Base-by-base conservation (phyloP, 257 asterid genomes). In the Osmanthus fragrans region DNA sequence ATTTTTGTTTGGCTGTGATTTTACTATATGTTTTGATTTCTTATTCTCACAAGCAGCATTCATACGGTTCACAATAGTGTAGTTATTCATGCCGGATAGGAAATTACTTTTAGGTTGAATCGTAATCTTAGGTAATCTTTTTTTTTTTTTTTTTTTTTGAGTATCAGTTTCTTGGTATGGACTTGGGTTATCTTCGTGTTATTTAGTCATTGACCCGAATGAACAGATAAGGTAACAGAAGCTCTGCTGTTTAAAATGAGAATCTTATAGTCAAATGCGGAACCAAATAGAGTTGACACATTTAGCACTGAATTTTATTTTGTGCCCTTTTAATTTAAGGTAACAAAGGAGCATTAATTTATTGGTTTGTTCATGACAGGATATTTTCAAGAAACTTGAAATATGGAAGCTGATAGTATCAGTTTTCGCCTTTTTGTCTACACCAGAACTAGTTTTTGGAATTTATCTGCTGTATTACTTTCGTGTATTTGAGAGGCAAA, bases 401-500 rank as follows among this genome's bases (percentile, higher is more conserved):
- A 79, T 96, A 80, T 93, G 98, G 99, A 96, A 92, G 92, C 93
- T 96, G 84, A 79, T 96, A 76, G 89, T 92, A 54, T 93, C 99
- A 5, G 89, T 87, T 86, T 92, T 93, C 71, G 92, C 97, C 80
- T 96, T 96, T 83, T 88, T 96, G 65, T 93, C 99, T 37, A 92
- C 98, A 32, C 98, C 99, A 25, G 99, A 96, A 81, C 92, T 96
- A 54, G 72, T 96, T 65, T 95, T 96, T 85, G 99, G 99, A 79
- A 73, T 84, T 67, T 96, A 90, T 89, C 91, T 96, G 77, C 88
- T 96, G 74, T 96, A 96, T 87, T 96, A 96, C 90, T 96, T 96
- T 77, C 99, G 99, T 66, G 93, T 96, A 79, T 96, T 96, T 81
- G 99, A 96, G 92, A 88, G 99, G 84, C 99, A 96, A 88, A 96